Evolutionary conservation across 1,139 yeast species (phyloP), one percentile per base, ranked within the genome.

Genomic region (Suhomyces kunorum): DNA sequence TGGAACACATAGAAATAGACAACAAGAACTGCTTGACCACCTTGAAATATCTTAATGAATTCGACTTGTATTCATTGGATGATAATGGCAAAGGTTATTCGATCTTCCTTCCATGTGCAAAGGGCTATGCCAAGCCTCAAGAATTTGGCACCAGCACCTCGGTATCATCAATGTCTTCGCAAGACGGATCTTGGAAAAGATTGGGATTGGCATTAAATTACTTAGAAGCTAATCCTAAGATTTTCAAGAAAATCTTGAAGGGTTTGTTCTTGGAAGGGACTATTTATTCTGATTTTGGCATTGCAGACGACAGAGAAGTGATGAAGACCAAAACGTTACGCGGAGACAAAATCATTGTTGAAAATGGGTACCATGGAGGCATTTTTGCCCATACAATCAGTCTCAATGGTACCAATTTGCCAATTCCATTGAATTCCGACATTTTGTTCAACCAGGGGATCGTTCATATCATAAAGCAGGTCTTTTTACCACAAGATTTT

Each of bases 381-480:
- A 45, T 69, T 2, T 48, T 51, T 3, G 58, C 58, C 37, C 62
- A 62, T 28, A 52, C 62, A 31, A 66, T 53, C 32, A 47, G 16
- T 28, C 64, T 50, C 42, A 66, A 69, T 46, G 48, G 52, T 27
- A 62, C 71, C 1, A 38, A 44, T 6, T 36, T 70, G 9, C 45
- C 60, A 9, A 42, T 71, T 2, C 68, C 71, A 0, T 68, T 71
- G 36, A 74, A 79, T 44, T 68, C 80, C 1, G 97, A 92, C 57
- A 73, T 88, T 7, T 58, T 92, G 13, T 90, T 87, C 58, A 81
- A 78, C 46, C 83, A 85, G 55, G 98, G 98, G 1, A 96, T 90
- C 0, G 78, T 87, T 2, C 98, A 89, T 56, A 80, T 90, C 1
- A 66, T 86, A 5, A 65, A 72, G 32, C 61, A 72, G 8, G 68